Percentiles rank a stretch among this genome's conserved stretches.
Evolutionary conservation across 2,329 filamentous ascomycete species (phyloP).

Genomic region (Zalaria sp.): DNA sequence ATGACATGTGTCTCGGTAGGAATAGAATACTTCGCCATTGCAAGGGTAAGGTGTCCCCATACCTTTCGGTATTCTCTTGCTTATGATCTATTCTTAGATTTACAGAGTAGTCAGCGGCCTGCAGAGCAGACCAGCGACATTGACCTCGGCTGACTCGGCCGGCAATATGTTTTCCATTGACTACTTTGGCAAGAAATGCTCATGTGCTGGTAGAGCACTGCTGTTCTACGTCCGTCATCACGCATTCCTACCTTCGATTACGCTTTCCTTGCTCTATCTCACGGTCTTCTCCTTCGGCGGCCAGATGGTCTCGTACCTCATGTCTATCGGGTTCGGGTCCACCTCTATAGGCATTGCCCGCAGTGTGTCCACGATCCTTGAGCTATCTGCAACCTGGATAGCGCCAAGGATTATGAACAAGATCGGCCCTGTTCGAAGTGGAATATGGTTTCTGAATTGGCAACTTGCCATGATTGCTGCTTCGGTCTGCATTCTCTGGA

Average conservation of each 20-base stretch:
- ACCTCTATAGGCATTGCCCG: conserved; percentile 40
- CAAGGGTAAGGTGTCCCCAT: conserved; percentile 20
- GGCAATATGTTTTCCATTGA: too few relatives aligned
- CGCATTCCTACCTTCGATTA: conserved; percentile 47
- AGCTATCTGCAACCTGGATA: conserved; percentile 47
- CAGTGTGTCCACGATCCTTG: conserved; percentile 38
- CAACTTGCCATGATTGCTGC: conserved; percentile 43
- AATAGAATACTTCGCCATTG: conserved; percentile 41
- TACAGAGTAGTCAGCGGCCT: conserved; percentile 1
- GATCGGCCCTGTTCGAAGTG: conserved; percentile 43
- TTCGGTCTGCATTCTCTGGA: conserved; percentile 20
- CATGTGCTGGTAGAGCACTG: too few relatives aligned
- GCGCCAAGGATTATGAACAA: conserved; percentile 40
- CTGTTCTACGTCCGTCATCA: conserved; percentile 37
- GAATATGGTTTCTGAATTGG: conserved; percentile 58
- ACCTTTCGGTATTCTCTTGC: too few relatives aligned
- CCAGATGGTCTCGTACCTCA: conserved; percentile 51
- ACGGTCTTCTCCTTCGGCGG: conserved; percentile 46
- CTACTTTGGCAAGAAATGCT: conserved; percentile 2
- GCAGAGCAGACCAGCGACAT: background rate
- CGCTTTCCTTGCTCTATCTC: conserved; percentile 46
- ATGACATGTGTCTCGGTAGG: conserved; percentile 36
- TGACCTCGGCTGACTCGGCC: too few relatives aligned
- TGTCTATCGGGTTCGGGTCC: conserved; percentile 38
- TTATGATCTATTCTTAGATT: background rate